Conservation (phyloP, 2,329 filamentous ascomycete species). For the Penicillium psychrosexuale region DNA sequence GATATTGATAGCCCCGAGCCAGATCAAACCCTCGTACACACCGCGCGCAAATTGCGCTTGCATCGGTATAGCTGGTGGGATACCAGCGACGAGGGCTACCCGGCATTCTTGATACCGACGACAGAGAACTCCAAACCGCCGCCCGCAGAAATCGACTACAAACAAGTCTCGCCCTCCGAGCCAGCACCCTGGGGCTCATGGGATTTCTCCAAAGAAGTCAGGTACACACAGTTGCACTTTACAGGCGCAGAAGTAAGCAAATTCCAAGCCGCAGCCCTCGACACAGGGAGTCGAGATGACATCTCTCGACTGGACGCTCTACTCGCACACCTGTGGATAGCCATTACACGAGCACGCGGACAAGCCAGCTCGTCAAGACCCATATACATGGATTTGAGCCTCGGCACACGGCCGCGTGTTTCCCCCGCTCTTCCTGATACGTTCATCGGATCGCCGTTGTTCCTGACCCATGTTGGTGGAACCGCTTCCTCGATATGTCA, state of each 20-base stretch:
- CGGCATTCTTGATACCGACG: not conserved
- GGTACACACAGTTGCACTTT: constrained; percentile 3
- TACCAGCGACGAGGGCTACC: not conserved
- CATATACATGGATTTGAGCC: constrained; percentile 37
- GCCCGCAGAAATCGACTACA: not conserved
- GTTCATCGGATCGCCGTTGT: constrained; percentile 48
- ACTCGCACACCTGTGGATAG: constrained; percentile 1
- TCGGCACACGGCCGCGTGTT: constrained; percentile 43
- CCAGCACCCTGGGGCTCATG: constrained; percentile 4
- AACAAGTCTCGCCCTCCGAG: not conserved
- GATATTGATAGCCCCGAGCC: constrained; percentile 1
- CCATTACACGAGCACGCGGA: not conserved
- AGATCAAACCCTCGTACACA: not conserved
- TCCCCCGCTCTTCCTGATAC: constrained; percentile 39
- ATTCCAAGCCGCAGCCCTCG: not conserved
- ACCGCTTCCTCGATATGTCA: not conserved
- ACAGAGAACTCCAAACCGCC: constrained; percentile 6
- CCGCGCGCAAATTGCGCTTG: not conserved
- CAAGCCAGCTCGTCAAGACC: not conserved
- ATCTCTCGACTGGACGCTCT: constrained; percentile 5
- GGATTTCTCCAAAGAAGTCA: not conserved
- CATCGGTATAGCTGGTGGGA: constrained; percentile 10
- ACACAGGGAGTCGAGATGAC: not conserved
- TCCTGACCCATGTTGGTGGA: constrained; percentile 38
- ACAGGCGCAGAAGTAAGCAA: not conserved